These are phyloP conservation scores for Malus hybrid DNA, from an alignment of 331 rosid species.

Conservation along the genomic window DNA sequence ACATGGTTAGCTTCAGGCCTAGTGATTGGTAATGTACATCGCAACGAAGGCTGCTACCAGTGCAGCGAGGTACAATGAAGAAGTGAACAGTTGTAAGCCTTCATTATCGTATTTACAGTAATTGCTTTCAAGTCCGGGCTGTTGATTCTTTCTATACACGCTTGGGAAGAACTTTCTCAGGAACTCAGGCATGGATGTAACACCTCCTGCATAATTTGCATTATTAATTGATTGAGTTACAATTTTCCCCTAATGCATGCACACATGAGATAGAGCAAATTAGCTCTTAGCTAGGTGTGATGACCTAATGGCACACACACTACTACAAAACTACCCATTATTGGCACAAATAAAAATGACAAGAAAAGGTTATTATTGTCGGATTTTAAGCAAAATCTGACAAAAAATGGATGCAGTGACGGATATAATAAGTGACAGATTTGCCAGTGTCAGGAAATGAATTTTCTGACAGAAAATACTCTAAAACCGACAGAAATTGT, in stretches of 20 bases:
- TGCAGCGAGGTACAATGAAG: constrained; percentile 73
- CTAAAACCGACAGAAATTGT: too few species aligned
- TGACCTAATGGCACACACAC: not conserved
- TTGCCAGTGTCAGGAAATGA: too few species aligned
- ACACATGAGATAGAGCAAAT: not conserved
- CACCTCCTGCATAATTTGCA: constrained; percentile 40
- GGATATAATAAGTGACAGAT: too few species aligned
- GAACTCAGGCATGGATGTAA: constrained; percentile 54
- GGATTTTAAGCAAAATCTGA: too few species aligned
- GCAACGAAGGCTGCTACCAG: constrained; percentile 43
- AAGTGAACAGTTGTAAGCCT: constrained; percentile 57
- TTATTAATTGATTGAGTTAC: not conserved
- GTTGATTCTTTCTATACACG: constrained; percentile 22
- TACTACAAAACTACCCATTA: too few species aligned
- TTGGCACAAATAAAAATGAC: too few species aligned
- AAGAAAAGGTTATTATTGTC: too few species aligned
- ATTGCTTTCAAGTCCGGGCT: constrained; percentile 21
- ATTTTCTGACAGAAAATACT: too few species aligned
- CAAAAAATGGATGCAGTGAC: too few species aligned
- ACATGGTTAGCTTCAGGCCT: constrained; percentile 51
- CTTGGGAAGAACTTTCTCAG: constrained; percentile 33
- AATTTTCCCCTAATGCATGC: not conserved
- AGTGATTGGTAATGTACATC: constrained; percentile 19
- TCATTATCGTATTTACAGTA: constrained; percentile 72
- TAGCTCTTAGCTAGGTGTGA: not conserved